A percentile compares a stretch with the other conserved stretches of the same genome.
Conservation (phyloP, 2,329 filamentous ascomycete species). For the Emmonsia crescens region DNA sequence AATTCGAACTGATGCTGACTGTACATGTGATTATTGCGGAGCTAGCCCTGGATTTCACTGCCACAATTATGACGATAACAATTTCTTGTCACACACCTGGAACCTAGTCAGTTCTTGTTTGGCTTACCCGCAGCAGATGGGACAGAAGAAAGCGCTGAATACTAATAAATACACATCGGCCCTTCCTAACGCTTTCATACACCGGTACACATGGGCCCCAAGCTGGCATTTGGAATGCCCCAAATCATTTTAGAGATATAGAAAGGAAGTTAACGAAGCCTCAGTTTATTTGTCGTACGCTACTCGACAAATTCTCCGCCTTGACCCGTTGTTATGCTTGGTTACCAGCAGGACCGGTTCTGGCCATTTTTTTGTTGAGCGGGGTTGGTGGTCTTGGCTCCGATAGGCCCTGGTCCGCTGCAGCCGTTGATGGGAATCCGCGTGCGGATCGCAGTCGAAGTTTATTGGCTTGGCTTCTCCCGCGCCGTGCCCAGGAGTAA, state of each 20-base stretch:
- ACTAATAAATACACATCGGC: neutral
- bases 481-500: neutral
- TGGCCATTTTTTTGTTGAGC: constrained; percentile 1
- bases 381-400: neutral
- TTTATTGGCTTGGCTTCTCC: neutral
- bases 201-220: neutral
- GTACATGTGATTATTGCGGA: neutral
- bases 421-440: neutral
- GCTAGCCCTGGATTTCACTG: neutral
- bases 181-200: neutral
- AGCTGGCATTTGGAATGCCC: neutral
- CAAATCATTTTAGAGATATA: neutral
- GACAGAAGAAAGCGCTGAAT: neutral
- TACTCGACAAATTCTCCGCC: neutral
- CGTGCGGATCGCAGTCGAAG: neutral
- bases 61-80: constrained; percentile 1
- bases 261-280: neutral
- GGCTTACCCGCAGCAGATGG: neutral
- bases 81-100: neutral
- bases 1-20: neutral
- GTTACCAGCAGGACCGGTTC: neutral
- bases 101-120: neutral
- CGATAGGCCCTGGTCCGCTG: neutral
- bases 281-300: neutral
- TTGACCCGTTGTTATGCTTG: neutral